These are phyloP conservation scores for Excoecaria cochinchinensis DNA, from an alignment of 345 rosid genomes.

Conservation along the genomic window DNA sequence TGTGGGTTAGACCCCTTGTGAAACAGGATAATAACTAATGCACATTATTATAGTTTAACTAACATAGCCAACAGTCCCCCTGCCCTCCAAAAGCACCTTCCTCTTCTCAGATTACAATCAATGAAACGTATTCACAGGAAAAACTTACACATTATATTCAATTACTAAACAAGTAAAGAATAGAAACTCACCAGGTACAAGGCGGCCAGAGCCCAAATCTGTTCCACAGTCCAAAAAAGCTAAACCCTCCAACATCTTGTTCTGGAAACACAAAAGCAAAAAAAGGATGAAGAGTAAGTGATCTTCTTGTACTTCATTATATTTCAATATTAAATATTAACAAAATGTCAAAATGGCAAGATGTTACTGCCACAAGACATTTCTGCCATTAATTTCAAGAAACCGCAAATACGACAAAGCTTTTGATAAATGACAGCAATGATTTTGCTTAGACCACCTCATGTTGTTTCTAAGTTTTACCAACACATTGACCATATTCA, in stretches of 20 bases:
- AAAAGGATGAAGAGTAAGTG: neutral
- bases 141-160: neutral
- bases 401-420: neutral
- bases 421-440: neutral
- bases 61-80: neutral
- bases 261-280: slow-evolving; percentile 38
- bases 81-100: neutral
- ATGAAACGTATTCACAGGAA: neutral
- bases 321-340: neutral
- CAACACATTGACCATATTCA: neutral
- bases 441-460: neutral
- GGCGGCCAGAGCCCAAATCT: slow-evolving; percentile 68
- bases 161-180: slow-evolving; percentile 10
- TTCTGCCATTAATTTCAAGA: neutral
- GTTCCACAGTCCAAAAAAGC: slow-evolving; percentile 74
- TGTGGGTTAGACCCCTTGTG: neutral
- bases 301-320: neutral
- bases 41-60: neutral
- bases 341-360: neutral
- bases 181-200: slow-evolving; percentile 61
- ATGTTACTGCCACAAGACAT: neutral
- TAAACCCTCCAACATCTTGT: slow-evolving; percentile 63
- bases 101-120: neutral
- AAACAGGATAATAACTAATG: neutral
- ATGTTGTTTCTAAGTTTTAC: neutral